Evolutionary conservation across 2,329 filamentous ascomycete species (phyloP), one percentile per base, ranked within the genome.

Genomic region (Sporothrix pseudoabietina): DNA sequence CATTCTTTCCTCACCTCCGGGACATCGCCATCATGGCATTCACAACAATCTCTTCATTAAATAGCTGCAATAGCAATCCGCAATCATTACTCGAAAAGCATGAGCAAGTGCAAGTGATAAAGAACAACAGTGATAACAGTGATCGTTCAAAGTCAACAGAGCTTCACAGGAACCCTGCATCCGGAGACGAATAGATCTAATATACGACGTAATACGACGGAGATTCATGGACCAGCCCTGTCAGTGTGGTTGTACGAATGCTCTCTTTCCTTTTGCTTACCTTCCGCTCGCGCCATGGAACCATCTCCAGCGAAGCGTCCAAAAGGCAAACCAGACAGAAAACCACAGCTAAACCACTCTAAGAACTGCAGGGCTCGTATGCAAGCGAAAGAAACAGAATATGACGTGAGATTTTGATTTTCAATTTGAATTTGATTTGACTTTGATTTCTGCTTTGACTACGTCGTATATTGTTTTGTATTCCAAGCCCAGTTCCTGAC

Each of bases 381-480:
- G 59, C 59, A 12, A 63, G 3, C 35, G 35, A 55, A 55, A 26
- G 26, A 26, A 26, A 26, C 26, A 26, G 1, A 26, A 44, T 65
- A 44, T 47, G 61, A 66, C 61, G 61, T 66, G 61, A 66, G 61
- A 66, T 47, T 30, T 44, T n/a, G 12, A n/a, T 63, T 63, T 16
- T 35, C 26, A 26, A 22, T 22, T 63, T 14, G 8, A 16, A 4
- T 30, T 44, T n/a, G 12, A 22, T 22, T 63, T 14, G 8, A 16
- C 35, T 30, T 44, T n/a, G 6, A 16, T 59, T 16, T 14, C 26
- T 14, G 12, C 12, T 32, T 30, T 57, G 22, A 3, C 54, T 16
- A 26, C 26, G 26, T 1, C 1, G 26, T 2, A 26, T n/a, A n/a
- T 5, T 12, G 22, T 6, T 30, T 26, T 12, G 7, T 55, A 26